phyloP scores from a whole-genome alignment of 1,139 yeast genomes.

The Oligophagozyma castellii region DNA sequence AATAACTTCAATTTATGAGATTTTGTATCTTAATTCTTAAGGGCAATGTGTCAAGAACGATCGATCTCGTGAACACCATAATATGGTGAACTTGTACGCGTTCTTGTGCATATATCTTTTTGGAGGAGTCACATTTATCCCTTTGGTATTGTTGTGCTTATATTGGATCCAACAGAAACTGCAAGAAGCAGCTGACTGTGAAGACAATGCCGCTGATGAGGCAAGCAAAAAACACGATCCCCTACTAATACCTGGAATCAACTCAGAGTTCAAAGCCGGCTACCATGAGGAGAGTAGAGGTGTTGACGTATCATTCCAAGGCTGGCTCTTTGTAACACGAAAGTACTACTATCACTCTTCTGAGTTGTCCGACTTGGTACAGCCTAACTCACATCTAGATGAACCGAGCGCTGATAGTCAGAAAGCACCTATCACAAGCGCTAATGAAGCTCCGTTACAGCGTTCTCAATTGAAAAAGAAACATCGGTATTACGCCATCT shows the following conservation, averaged over 20 bases:
- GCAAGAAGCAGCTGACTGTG: slow-evolving; percentile 12
- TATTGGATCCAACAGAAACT: slow-evolving; percentile 13
- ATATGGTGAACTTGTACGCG: slow-evolving; percentile 1
- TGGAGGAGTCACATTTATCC: slow-evolving; percentile 75
- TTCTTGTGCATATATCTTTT: slow-evolving; percentile 32
- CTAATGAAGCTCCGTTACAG: slow-evolving; percentile 10
- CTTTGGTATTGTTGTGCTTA: slow-evolving; percentile 31
- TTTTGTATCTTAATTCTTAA: too few relatives aligned
- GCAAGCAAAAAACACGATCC: too few relatives aligned
- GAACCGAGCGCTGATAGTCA: slow-evolving; percentile 8
- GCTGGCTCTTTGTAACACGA: slow-evolving; percentile 76
- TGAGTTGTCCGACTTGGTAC: slow-evolving; percentile 40
- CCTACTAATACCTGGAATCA: slow-evolving; percentile 18
- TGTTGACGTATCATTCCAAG: slow-evolving; percentile 50
- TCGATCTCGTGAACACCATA: too few relatives aligned
- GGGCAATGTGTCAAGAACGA: too few relatives aligned
- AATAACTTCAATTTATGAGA: too few relatives aligned
- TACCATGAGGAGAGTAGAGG: slow-evolving; percentile 52
- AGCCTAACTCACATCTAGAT: slow-evolving; percentile 35
- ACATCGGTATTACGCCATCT: slow-evolving; percentile 51
- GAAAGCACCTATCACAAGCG: slow-evolving; percentile 8
- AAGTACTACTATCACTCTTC: slow-evolving; percentile 47
- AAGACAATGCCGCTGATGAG: slow-evolving; percentile 9
- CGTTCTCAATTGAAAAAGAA: slow-evolving; percentile 28
- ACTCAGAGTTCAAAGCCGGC: slow-evolving; percentile 39